These are phyloP conservation scores for Cephaloascus albidus DNA, from an alignment of 805 yeast species.

Conservation along the genomic window DNA sequence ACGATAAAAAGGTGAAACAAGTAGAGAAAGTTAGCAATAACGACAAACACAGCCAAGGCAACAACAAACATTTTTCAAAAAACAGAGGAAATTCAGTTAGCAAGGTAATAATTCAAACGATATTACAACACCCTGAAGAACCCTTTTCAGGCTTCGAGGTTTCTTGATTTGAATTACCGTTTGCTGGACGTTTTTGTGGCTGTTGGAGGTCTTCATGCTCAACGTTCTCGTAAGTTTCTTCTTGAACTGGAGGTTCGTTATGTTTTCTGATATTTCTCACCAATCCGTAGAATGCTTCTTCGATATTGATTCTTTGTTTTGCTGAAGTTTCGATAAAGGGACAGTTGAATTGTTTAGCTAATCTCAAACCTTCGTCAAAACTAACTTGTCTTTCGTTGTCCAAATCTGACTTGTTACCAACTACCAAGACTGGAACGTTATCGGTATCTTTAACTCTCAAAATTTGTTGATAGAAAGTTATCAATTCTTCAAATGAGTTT, in stretches of 20 bases:
- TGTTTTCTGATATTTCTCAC: slow-evolving; percentile 44
- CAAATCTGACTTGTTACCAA: slow-evolving; percentile 72
- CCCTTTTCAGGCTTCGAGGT: slow-evolving; percentile 2
- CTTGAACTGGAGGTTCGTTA: slow-evolving; percentile 3
- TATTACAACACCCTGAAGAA: slow-evolving; percentile 11
- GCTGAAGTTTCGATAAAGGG: slow-evolving; percentile 91
- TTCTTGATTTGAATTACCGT: neutral
- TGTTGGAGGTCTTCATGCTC: neutral
- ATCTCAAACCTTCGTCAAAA: slow-evolving; percentile 47
- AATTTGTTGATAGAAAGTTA: slow-evolving; percentile 71
- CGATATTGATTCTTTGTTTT: slow-evolving; percentile 83
- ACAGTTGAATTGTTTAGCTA: slow-evolving; percentile 60
- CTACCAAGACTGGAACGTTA: slow-evolving; percentile 68
- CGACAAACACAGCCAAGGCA: neutral
- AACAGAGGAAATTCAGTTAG: neutral
- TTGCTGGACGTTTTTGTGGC: slow-evolving; percentile 3
- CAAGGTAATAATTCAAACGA: slow-evolving; percentile 4
- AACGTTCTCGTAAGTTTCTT: slow-evolving; percentile 1
- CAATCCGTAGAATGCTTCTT: slow-evolving; percentile 67
- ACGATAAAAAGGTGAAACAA: neutral
- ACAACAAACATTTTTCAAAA: neutral
- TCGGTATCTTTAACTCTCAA: slow-evolving; percentile 68
- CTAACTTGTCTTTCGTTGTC: slow-evolving; percentile 71
- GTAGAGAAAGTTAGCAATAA: no score
- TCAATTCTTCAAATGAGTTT: slow-evolving; percentile 76